Evolutionary conservation across 2,329 filamentous ascomycete genomes (phyloP), one percentile per base, ranked within the genome.

Genomic region (Shiraia sp.): DNA sequence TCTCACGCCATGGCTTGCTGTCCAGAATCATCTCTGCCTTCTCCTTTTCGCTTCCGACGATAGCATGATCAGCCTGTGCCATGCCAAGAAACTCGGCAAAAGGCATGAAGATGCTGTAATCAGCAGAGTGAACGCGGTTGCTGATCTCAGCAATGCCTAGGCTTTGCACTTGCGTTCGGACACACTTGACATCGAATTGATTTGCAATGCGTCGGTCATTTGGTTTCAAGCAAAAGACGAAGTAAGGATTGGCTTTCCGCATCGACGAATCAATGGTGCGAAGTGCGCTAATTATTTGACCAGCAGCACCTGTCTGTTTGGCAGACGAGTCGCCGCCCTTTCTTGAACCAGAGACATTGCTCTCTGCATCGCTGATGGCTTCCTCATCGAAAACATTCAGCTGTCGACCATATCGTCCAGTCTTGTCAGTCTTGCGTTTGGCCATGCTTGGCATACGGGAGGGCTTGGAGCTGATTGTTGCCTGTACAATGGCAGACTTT

Each of bases 181-280:
- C 93, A 66, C 93, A 99, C 71, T 97, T 97, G 79, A 90, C 96
- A 70, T 99, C 93, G 59, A 97, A 99, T 63, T 99, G 93, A 57
- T 99, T 99, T 48, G 93, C 92, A 54, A 99, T 99, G 35, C 93
- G 85, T 38, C 93, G 82, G 66, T 99, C 93, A 57, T 99, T 99
- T 15, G 93, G 92, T 72, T 99, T 99, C 51, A 99, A 73, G 63
- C 93, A 99, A 71, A 99, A 96, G 31, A 99, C 82, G 58, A 96
- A 97, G 71, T 99, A 99, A 1, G 87, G 82, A 61, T 99, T 99
- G 9, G 90, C 88, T 61, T 90, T 88, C 3, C 86, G 81, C 31
- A 99, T 76, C 2, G 90, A 91, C 58, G 92, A 91, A 44, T 86
- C 95, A 42, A 99, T 88, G 45, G 93, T 95, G 53, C 96, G 89